These are phyloP conservation scores for Keqinozyma sinolaborantium DNA, from an alignment of 1,139 yeast genomes.

Conservation along the genomic window DNA sequence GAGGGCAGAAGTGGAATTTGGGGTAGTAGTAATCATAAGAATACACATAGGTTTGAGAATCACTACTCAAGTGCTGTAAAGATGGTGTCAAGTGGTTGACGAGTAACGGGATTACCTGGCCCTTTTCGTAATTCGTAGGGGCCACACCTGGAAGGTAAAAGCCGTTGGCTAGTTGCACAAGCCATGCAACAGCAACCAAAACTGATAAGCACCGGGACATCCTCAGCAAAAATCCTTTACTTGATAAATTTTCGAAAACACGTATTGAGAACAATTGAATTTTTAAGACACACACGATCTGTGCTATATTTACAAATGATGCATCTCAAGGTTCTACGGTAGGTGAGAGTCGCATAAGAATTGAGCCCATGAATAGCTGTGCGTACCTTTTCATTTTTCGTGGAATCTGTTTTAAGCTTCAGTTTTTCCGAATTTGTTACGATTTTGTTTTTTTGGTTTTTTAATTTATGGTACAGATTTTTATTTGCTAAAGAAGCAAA, in stretches of 20 bases:
- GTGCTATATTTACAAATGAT: background rate
- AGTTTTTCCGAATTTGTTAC: no score
- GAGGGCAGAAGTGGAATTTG: conserved; percentile 80
- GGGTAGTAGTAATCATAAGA: conserved; percentile 86
- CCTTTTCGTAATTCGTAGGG: conserved; percentile 78
- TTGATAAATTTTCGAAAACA: no score
- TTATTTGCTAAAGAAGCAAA: no score
- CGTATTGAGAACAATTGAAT: no score
- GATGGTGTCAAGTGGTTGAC: conserved; percentile 92
- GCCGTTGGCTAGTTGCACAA: conserved; percentile 35
- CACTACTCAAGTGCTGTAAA: conserved; percentile 42
- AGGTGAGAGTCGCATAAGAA: background rate
- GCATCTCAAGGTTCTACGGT: background rate
- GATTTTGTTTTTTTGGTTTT: no score
- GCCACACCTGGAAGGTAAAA: conserved; percentile 95
- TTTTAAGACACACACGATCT: no score
- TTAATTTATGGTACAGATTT: no score
- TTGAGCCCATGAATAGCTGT: no score
- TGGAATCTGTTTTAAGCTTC: no score
- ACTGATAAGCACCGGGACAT: no score
- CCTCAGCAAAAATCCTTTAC: no score
- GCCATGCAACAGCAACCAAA: background rate
- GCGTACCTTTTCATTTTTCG: no score
- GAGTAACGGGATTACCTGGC: conserved; percentile 68
- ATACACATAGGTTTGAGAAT: conserved; percentile 54